Conservation (phyloP, 2,329 filamentous ascomycete species). For the Trichocomaceae sp. region DNA sequence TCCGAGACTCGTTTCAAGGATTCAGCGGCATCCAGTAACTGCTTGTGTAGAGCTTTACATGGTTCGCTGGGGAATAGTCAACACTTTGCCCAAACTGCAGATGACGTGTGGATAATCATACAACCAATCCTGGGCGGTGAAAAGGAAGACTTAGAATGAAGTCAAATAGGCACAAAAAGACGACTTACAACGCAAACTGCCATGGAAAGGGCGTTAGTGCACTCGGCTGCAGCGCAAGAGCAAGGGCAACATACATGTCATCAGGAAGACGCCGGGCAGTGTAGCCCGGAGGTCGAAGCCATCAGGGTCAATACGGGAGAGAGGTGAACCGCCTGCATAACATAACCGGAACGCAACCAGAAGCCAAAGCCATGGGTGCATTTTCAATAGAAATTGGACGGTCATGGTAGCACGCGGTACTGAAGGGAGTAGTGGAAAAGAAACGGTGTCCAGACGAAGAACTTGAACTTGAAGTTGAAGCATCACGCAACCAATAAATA, state of each 20-base stretch:
- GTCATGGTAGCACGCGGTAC: neutral
- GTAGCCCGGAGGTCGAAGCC: neutral
- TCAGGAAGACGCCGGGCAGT: slow-evolving; percentile 4
- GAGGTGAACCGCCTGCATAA: neutral
- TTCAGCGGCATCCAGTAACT: slow-evolving; percentile 3
- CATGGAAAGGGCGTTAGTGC: neutral
- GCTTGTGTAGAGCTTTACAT: slow-evolving; percentile 1
- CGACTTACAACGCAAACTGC: slow-evolving; percentile 9
- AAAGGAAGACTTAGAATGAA: neutral
- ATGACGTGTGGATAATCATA: neutral
- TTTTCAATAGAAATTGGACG: neutral
- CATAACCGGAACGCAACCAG: neutral
- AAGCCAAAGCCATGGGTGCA: neutral
- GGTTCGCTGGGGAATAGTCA: slow-evolving; percentile 1
- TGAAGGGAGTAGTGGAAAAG: neutral
- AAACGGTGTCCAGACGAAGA: no score
- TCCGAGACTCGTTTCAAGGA: slow-evolving; percentile 3
- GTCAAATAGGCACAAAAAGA: neutral
- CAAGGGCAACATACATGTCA: slow-evolving; percentile 2
- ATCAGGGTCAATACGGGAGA: neutral
- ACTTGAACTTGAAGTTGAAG: no score
- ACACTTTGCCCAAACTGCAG: neutral
- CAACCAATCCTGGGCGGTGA: slow-evolving; percentile 2
- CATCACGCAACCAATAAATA: neutral
- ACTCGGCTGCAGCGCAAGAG: neutral